Conservation (phyloP, 1,139 yeast genomes). For the Scheffersomyces insectosa region DNA sequence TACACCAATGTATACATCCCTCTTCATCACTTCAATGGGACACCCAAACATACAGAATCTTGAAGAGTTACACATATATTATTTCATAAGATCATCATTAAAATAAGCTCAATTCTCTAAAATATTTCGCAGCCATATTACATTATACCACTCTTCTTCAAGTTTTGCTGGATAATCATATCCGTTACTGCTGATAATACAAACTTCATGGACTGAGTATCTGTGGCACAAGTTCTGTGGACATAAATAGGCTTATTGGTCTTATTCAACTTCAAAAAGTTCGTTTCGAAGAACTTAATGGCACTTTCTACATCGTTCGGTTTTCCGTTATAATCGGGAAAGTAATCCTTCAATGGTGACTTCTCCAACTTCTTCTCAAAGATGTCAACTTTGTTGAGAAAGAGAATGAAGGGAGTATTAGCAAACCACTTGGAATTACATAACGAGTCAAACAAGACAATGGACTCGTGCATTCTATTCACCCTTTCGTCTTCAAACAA, state of each 20-base stretch:
- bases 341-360: conserved; percentile 66
- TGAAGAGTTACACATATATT: no score
- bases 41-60: no score
- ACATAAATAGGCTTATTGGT: conserved; percentile 78
- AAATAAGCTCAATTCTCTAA: no score
- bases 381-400: conserved; percentile 84
- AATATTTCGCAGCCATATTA: conserved; percentile 18
- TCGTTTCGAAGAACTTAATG: conserved; percentile 62
- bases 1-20: no score
- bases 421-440: conserved; percentile 86
- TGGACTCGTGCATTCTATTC: conserved; percentile 89
- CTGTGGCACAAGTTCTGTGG: conserved; percentile 96
- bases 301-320: conserved; percentile 67
- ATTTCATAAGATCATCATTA: no score
- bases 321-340: conserved; percentile 71
- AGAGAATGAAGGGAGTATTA: conserved; percentile 84
- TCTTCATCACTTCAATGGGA: no score
- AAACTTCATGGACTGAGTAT: conserved; percentile 81
- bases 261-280: conserved; percentile 62
- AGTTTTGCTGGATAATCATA: conserved; percentile 78
- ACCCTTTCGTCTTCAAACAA: conserved; percentile 87
- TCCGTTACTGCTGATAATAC: conserved; percentile 93
- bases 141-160: conserved; percentile 80
- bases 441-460: conserved; percentile 78
- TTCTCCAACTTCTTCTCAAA: conserved; percentile 66